These are phyloP conservation scores for Abortiporus biennis DNA, from an alignment of 1,284 basidiomycete species.

Conservation along the genomic window DNA sequence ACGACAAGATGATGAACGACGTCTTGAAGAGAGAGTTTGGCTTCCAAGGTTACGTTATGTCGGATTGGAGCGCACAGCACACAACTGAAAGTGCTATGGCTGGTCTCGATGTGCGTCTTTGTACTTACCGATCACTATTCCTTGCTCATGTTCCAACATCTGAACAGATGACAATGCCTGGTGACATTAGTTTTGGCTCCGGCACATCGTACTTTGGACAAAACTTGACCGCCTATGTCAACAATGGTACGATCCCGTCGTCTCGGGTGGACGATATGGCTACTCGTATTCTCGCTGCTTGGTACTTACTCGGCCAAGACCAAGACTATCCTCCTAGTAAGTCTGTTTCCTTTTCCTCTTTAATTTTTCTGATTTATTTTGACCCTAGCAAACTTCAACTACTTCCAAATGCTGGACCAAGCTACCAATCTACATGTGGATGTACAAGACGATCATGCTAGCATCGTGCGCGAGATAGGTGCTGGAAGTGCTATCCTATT, in stretches of 20 bases:
- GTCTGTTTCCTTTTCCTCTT: background rate
- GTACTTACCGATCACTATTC: background rate
- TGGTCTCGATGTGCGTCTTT: slow-evolving; percentile 57
- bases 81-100: slow-evolving; percentile 55
- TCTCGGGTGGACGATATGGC: slow-evolving; percentile 67
- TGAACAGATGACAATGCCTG: slow-evolving; percentile 63
- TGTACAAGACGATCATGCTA: slow-evolving; percentile 71
- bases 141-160: slow-evolving; percentile 17
- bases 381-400: slow-evolving; percentile 46
- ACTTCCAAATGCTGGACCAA: slow-evolving; percentile 46
- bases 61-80: slow-evolving; percentile 61
- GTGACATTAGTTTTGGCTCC: slow-evolving; percentile 52
- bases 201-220: slow-evolving; percentile 51
- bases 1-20: slow-evolving; percentile 68
- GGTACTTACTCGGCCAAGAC: slow-evolving; percentile 64
- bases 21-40: slow-evolving; percentile 76
- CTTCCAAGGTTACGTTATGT: slow-evolving; percentile 73
- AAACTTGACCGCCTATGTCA: slow-evolving; percentile 62
- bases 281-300: slow-evolving; percentile 55
- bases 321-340: slow-evolving; percentile 35
- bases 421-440: slow-evolving; percentile 62
- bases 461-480: slow-evolving; percentile 69
- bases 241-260: slow-evolving; percentile 62
- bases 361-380: background rate
- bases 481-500: slow-evolving; percentile 74